Evolutionary conservation across 768 basidiomycete species (phyloP).

Genomic region (Hericium alpestre): DNA sequence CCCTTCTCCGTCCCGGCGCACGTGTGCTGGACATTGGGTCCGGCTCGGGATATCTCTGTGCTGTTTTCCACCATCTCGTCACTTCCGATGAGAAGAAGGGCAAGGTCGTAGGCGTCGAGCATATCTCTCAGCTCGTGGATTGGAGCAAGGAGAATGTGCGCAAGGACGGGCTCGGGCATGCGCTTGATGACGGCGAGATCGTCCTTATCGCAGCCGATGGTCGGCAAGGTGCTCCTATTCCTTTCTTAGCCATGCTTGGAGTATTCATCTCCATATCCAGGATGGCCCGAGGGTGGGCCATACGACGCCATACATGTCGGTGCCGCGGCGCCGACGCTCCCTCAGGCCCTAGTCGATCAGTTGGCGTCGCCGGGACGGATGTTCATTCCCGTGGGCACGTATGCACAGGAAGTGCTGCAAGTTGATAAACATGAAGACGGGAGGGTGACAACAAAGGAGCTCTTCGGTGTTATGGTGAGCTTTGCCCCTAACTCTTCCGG

Average conservation of each 20-base stretch:
- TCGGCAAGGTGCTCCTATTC: conserved; percentile 43
- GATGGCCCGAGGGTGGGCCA: conserved; percentile 15
- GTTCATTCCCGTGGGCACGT: conserved; percentile 82
- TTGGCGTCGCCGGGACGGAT: conserved; percentile 68
- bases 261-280: conserved; percentile 2
- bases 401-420: conserved; percentile 52
- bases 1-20: conserved; percentile 57
- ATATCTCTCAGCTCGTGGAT: conserved; percentile 68
- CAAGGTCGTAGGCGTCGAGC: conserved; percentile 83
- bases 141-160: conserved; percentile 61
- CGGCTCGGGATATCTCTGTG: conserved; percentile 80
- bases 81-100: conserved; percentile 30
- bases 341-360: conserved; percentile 64
- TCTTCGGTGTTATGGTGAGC: conserved; percentile 80
- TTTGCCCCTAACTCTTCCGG: background rate
- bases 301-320: conserved; percentile 82
- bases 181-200: conserved; percentile 45
- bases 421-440: conserved; percentile 74
- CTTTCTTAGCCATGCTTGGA: background rate
- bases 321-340: conserved; percentile 74
- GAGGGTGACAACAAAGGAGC: conserved; percentile 43
- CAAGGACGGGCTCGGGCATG: conserved; percentile 49
- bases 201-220: conserved; percentile 72
- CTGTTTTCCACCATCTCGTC: conserved; percentile 71
- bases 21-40: conserved; percentile 84